Percentiles rank a stretch among this genome's conserved stretches.
phyloP scores from a whole-genome alignment of 2,329 filamentous ascomycete species.

The Hypoxylon sp. region DNA sequence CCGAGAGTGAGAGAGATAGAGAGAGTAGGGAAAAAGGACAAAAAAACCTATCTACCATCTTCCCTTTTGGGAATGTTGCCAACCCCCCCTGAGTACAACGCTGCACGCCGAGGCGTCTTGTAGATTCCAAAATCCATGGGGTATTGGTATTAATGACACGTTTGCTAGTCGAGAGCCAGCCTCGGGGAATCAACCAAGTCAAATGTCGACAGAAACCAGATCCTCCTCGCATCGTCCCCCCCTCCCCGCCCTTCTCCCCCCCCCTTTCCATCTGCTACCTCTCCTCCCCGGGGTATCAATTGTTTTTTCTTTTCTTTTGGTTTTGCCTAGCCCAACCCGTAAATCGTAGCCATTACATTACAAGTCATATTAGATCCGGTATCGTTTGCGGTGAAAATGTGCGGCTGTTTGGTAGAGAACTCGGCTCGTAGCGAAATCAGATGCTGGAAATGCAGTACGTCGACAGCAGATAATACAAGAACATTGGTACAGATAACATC shows the following conservation, averaged over 20 bases:
- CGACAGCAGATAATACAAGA: constrained; percentile 20
- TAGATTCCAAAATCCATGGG: constrained; percentile 24
- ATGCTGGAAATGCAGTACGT: constrained; percentile 31
- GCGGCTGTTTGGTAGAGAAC: constrained; percentile 19
- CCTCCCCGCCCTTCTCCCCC: constrained; percentile 9
- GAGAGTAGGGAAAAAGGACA: constrained; percentile 10
- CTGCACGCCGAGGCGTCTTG: constrained; percentile 25
- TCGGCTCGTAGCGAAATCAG: constrained; percentile 22
- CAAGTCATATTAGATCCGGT: constrained; percentile 22
- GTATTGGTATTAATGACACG: constrained; percentile 21
- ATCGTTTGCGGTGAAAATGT: constrained; percentile 16
- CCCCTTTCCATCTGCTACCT: constrained; percentile 27
- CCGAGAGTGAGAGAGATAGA: too few relatives aligned
- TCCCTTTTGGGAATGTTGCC: constrained; percentile 7
- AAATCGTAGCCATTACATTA: constrained; percentile 43
- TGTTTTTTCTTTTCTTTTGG: constrained; percentile 30
- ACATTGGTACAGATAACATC: constrained; percentile 38
- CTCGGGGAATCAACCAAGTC: constrained; percentile 19
- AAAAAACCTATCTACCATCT: background rate
- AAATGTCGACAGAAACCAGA: constrained; percentile 24
- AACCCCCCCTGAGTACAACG: constrained; percentile 22
- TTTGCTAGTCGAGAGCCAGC: constrained; percentile 14
- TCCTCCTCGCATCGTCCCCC: background rate
- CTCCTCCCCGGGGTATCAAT: constrained; percentile 37
- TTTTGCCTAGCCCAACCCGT: constrained; percentile 36